phyloP scores from a whole-genome alignment of 768 basidiomycete species.

The Lactifluus volemus region DNA sequence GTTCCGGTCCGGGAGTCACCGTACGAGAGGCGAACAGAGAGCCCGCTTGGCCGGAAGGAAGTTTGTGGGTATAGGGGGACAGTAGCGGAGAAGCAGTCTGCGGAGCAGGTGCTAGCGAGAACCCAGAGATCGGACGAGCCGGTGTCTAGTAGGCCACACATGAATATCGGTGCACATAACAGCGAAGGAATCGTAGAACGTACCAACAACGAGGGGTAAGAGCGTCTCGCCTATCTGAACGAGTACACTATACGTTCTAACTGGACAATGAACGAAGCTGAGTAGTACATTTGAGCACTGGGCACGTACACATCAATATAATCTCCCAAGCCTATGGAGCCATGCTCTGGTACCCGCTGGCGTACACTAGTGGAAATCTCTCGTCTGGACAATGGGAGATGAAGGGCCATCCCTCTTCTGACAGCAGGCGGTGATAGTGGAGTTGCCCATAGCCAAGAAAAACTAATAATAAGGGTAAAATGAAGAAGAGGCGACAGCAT shows the following conservation, averaged over 20 bases:
- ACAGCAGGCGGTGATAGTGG: background rate
- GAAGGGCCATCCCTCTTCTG: background rate
- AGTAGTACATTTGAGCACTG: background rate
- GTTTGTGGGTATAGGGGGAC: slow-evolving; percentile 44
- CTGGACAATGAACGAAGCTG: background rate
- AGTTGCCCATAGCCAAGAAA: background rate
- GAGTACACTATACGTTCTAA: slow-evolving; percentile 56
- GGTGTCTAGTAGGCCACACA: slow-evolving; percentile 40
- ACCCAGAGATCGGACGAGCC: slow-evolving; percentile 78
- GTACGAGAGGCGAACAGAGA: slow-evolving; percentile 46
- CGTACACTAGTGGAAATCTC: background rate
- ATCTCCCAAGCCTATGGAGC: slow-evolving; percentile 49
- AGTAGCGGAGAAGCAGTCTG: slow-evolving; percentile 30
- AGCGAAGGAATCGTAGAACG: slow-evolving; percentile 9
- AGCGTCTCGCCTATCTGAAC: slow-evolving; percentile 45
- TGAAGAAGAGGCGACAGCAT: background rate
- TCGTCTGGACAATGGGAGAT: slow-evolving; percentile 10
- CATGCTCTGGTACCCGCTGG: background rate
- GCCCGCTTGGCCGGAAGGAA: slow-evolving; percentile 37
- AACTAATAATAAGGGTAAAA: background rate
- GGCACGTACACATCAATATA: slow-evolving; percentile 52
- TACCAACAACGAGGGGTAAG: slow-evolving; percentile 55
- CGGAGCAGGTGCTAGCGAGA: slow-evolving; percentile 46
- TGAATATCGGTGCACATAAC: background rate
- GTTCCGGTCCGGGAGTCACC: slow-evolving; percentile 69